Percentiles rank a stretch among this genome's conserved stretches.
phyloP scores from a whole-genome alignment of 768 basidiomycete species.

The Lyophyllum semitale region DNA sequence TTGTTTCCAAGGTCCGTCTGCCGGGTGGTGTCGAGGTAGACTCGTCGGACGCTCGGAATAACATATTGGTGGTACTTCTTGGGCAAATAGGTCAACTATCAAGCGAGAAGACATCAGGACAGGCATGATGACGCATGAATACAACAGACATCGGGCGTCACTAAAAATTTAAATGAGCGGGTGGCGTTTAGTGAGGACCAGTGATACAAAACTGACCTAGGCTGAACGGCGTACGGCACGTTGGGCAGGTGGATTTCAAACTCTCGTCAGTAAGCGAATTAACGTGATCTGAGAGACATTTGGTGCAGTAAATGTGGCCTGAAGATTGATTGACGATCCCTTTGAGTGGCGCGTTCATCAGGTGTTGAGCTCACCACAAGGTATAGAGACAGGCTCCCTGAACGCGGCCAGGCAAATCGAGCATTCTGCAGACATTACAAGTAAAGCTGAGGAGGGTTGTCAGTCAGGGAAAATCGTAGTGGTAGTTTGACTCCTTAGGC shows the following conservation, averaged over 20 bases:
- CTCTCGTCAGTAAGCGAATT: conserved; percentile 32
- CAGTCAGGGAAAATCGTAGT: too few relatives aligned
- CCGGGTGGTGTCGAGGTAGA: conserved; percentile 44
- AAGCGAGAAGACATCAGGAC: not conserved
- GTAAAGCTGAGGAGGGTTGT: not conserved
- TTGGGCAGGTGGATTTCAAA: conserved; percentile 53
- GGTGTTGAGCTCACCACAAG: conserved; percentile 52
- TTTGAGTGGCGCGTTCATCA: not conserved
- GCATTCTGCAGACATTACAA: conserved; percentile 39
- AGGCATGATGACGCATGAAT: not conserved
- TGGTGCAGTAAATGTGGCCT: conserved; percentile 69
- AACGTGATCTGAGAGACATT: conserved; percentile 51
- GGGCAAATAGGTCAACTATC: conserved; percentile 38
- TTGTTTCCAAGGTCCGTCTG: conserved; percentile 29
- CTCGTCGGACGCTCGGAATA: conserved; percentile 45
- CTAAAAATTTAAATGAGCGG: conserved; percentile 24
- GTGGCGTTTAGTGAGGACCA: not conserved
- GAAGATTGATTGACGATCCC: not conserved
- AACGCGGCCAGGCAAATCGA: conserved; percentile 56
- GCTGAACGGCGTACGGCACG: conserved; percentile 56
- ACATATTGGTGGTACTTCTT: conserved; percentile 52
- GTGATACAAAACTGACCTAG: conserved; percentile 40
- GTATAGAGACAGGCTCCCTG: conserved; percentile 57
- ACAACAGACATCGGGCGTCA: conserved; percentile 39
- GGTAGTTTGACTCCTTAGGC: not conserved